Evolutionary conservation across 306 rosid species (phyloP).

Genomic region (Luffa acutangula): DNA sequence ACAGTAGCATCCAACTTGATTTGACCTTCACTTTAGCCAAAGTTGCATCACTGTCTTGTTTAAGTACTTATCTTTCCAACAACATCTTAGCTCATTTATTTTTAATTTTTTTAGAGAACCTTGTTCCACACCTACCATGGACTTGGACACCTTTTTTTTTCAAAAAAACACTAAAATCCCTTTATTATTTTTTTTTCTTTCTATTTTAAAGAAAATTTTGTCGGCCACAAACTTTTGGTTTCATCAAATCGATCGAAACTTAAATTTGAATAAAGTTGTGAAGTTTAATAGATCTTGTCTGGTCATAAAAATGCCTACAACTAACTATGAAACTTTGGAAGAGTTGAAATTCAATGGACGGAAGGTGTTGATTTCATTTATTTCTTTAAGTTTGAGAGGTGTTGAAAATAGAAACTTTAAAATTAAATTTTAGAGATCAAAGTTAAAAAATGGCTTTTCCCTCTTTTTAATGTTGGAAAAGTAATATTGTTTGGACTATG

Average conservation of each 20-base stretch:
- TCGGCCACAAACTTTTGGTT: not conserved
- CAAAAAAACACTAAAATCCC: not conserved
- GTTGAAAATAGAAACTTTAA: no score
- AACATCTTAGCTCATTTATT: not conserved
- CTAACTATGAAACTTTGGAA: no score
- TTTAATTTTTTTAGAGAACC: not conserved
- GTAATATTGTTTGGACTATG: no score
- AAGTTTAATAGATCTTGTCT: not conserved
- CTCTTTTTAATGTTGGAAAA: no score
- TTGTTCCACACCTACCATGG: not conserved
- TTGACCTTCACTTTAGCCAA: slow-evolving; percentile 10
- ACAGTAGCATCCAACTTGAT: slow-evolving; percentile 8
- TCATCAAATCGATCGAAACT: no score
- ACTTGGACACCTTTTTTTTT: not conserved
- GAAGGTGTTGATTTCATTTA: no score
- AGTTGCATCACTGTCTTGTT: not conserved
- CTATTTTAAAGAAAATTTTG: not conserved
- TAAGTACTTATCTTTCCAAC: not conserved
- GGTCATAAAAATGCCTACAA: not conserved
- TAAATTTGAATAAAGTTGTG: not conserved
- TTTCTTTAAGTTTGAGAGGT: no score
- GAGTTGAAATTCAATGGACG: no score
- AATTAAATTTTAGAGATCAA: no score
- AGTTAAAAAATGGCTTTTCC: no score
- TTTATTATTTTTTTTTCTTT: not conserved